A percentile compares a stretch with the other conserved stretches of the same genome.
Conservation (phyloP, 129 eudicot genomes). For the Lonicera japonica region DNA sequence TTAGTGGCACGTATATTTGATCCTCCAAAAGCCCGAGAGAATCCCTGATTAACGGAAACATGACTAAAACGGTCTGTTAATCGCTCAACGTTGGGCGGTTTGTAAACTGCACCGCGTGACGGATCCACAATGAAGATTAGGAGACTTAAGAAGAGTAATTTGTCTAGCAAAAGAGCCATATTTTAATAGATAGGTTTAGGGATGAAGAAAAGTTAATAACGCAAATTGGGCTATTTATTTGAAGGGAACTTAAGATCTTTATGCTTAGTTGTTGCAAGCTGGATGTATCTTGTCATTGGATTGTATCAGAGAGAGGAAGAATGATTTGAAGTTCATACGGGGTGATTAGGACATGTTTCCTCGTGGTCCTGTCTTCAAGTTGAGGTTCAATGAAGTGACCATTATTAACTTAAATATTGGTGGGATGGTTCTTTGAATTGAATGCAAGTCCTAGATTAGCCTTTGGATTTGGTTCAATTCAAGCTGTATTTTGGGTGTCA, state of each 20-base stretch:
- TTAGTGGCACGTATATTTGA: slow-evolving; percentile 37
- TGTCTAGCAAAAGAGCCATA: slow-evolving; percentile 36
- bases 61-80: slow-evolving; percentile 48
- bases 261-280: slow-evolving; percentile 64
- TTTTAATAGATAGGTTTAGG: slow-evolving; percentile 7
- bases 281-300: slow-evolving; percentile 19
- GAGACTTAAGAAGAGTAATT: slow-evolving; percentile 22
- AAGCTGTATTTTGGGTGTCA: not conserved
- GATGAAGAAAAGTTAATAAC: slow-evolving; percentile 12
- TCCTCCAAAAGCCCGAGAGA: slow-evolving; percentile 45
- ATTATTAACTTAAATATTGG: slow-evolving; percentile 6
- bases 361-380: slow-evolving; percentile 15
- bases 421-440: not conserved
- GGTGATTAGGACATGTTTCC: slow-evolving; percentile 20
- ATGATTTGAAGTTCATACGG: slow-evolving; percentile 22
- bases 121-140: slow-evolving; percentile 18
- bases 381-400: slow-evolving; percentile 8
- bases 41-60: slow-evolving; percentile 25
- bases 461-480: not conserved
- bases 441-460: not conserved
- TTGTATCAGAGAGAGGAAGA: not conserved
- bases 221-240: slow-evolving; percentile 15
- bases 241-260: slow-evolving; percentile 1
- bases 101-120: slow-evolving; percentile 38
- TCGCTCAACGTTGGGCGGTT: slow-evolving; percentile 53